Evolutionary conservation across 2,329 filamentous ascomycete species (phyloP).

Genomic region (Fusarium clavum): DNA sequence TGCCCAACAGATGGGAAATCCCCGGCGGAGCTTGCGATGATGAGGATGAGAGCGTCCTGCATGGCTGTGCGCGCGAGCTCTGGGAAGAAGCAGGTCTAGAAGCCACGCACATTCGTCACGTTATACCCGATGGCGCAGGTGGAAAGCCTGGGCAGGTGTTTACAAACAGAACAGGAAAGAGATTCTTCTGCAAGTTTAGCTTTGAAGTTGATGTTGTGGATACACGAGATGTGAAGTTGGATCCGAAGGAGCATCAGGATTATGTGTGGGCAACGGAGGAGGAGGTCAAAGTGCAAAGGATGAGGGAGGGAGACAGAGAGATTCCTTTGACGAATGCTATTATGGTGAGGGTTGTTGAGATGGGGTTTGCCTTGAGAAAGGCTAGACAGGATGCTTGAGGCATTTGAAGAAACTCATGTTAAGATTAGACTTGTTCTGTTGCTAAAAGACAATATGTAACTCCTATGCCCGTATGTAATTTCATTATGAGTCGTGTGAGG

Average conservation of each 20-base stretch:
- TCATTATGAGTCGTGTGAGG: background rate
- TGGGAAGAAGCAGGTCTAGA: constrained; percentile 60
- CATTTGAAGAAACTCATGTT: background rate
- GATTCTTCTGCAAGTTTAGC: constrained; percentile 49
- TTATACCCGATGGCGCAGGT: constrained; percentile 46
- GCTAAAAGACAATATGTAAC: background rate
- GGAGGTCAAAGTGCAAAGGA: constrained; percentile 48
- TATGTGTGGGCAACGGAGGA: constrained; percentile 56
- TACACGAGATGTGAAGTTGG: constrained; percentile 48
- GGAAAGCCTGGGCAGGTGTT: constrained; percentile 47
- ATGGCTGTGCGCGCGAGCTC: constrained; percentile 60
- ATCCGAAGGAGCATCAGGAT: constrained; percentile 57
- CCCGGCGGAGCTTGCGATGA: constrained; percentile 62
- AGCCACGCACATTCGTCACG: constrained; percentile 45
- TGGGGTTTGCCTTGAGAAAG: constrained; percentile 48
- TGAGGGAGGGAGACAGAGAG: constrained; percentile 43
- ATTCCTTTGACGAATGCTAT: constrained; percentile 50
- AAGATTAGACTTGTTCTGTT: background rate
- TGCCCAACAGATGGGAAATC: constrained; percentile 61
- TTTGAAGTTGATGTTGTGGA: constrained; percentile 53
- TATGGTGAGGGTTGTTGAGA: constrained; percentile 46
- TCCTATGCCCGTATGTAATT: background rate
- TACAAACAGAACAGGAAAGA: constrained; percentile 50
- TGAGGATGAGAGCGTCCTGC: constrained; percentile 56
- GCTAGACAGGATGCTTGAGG: constrained; percentile 8